Percentiles rank a stretch among this genome's conserved stretches.
Evolutionary conservation across 148 eudicot species (phyloP).

Genomic region (Camellia sinensis): DNA sequence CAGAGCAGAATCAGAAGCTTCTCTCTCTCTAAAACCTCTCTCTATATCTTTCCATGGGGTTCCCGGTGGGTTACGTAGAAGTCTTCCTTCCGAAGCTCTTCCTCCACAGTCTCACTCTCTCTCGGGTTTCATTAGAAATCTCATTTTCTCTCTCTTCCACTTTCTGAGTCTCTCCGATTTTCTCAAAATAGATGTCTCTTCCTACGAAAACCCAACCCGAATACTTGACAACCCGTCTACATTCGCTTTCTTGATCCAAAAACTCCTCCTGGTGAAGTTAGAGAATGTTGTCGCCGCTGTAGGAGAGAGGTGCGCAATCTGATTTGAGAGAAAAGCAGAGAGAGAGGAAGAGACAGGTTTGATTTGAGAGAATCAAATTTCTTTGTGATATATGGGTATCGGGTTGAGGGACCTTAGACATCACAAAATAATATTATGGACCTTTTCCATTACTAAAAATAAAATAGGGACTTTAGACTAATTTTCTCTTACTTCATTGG

Average conservation of each 20-base stretch:
- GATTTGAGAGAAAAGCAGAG: neutral
- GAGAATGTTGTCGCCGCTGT: neutral
- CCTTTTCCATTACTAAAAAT: too few relatives aligned
- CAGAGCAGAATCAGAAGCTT: too few relatives aligned
- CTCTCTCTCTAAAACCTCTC: neutral
- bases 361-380: too few relatives aligned
- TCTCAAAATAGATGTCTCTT: conserved; percentile 23
- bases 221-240: neutral
- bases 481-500: too few relatives aligned
- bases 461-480: too few relatives aligned
- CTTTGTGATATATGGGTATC: too few relatives aligned
- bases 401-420: too few relatives aligned
- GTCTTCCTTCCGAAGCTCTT: conserved; percentile 40
- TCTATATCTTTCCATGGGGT: neutral
- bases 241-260: neutral
- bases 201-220: neutral
- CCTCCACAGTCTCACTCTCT: neutral
- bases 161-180: conserved; percentile 28
- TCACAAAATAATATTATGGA: too few relatives aligned
- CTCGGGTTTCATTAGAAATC: too few relatives aligned
- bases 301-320: conserved; percentile 38
- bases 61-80: conserved; percentile 17
- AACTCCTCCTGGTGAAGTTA: conserved; percentile 9
- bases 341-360: too few relatives aligned
- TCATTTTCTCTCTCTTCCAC: conserved; percentile 13